Conservation (phyloP, 768 basidiomycete genomes). For the Mycena chlorophos region DNA sequence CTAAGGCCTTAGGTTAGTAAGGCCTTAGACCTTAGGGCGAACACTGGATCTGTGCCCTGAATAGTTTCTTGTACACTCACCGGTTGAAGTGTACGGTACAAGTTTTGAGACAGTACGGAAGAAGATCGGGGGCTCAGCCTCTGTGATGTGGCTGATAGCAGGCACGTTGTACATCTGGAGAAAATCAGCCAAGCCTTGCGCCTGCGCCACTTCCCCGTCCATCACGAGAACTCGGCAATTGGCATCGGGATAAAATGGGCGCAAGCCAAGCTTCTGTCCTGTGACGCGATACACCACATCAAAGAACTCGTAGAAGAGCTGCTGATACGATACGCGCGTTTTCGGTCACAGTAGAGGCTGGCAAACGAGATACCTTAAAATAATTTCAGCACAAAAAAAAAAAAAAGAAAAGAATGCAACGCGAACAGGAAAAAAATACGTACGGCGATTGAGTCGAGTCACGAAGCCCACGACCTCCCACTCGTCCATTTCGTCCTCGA, state of each 20-base stretch:
- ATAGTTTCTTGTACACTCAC: too few relatives aligned
- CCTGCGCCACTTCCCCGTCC: conserved; percentile 12
- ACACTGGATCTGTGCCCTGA: too few relatives aligned
- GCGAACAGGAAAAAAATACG: neutral
- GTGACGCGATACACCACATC: conserved; percentile 10
- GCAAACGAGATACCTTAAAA: conserved; percentile 24
- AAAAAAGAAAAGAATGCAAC: too few relatives aligned
- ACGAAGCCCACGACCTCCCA: conserved; percentile 23
- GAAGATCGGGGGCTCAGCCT: neutral
- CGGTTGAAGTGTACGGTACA: too few relatives aligned
- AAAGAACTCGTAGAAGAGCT: conserved; percentile 18
- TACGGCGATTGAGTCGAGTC: conserved; percentile 13
- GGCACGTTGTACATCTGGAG: conserved; percentile 4
- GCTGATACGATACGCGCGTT: conserved; percentile 11
- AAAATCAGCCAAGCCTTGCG: neutral
- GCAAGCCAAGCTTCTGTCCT: conserved; percentile 12
- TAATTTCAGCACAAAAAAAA: neutral
- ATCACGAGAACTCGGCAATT: conserved; percentile 10
- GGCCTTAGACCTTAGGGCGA: too few relatives aligned
- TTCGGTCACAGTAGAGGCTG: conserved; percentile 21
- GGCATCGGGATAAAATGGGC: conserved; percentile 19
- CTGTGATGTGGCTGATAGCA: conserved; percentile 2
- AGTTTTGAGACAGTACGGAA: conserved; percentile 3
- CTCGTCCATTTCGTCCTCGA: conserved; percentile 23
- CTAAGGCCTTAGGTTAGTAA: too few relatives aligned